Base-by-base conservation (phyloP, 1,284 basidiomycete genomes). In the Ganoderma meredithae region DNA sequence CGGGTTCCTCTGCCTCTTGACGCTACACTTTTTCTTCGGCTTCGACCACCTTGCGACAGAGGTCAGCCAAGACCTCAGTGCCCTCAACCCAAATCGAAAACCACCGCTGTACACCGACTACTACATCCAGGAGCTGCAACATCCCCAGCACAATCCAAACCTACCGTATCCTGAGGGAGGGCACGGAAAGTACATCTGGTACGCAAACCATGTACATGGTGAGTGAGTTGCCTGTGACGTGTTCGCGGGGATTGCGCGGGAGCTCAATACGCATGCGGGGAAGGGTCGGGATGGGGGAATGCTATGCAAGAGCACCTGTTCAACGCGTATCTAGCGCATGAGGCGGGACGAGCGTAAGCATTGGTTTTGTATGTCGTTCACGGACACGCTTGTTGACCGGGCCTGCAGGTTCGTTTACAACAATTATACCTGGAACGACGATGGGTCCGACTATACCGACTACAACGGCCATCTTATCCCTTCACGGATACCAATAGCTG, bases 251-350 rank as follows among this genome's bases (percentile, higher is more conserved):
- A 40, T 36, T 41, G 58, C n/a, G 33, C 39, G 31, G 53, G 53
- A 19, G 39, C 58, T 60, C 58, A 60, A 31, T 17, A 22, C 58
- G 41, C 58, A 60, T 40, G 22, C 6, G 22, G 31, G 22, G 22
- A 70, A 84, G 85, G 73, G 15, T 80, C 82, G 43, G 88, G 88
- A 3, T 90, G 88, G 87, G 88, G 88, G 8, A 90, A 90, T 66
- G 81, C 78, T 3, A 81, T 90, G 79, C 85, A 90, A 66, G 87
- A 88, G 69, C 81, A 85, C 71, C 64, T 88, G 6, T 71, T 88
- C 62, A 84, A 85, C 67, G 80, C 86, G 0, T 80, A 86, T 60
- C 75, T 89, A 1, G 85, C 88, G 0, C 81, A 84, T 61, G 75
- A 79, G 25, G 76, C 85, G 0, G 80, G 81, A 33, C 76, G 86